Evolutionary conservation across 2,329 filamentous ascomycete genomes (phyloP).

Genomic region (Pseudogymnoascus sp.): DNA sequence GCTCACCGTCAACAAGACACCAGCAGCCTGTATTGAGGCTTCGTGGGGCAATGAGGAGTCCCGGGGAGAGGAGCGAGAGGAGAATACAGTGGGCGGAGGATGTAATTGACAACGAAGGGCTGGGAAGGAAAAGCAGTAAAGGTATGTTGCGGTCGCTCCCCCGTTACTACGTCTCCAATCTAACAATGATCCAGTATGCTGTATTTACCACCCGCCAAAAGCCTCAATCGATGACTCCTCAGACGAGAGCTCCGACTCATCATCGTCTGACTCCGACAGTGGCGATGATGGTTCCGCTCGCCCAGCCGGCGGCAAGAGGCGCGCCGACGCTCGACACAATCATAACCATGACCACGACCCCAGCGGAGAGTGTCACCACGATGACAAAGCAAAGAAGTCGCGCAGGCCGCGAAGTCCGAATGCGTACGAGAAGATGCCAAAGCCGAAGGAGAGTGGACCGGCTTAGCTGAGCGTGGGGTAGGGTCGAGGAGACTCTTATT

Average conservation of each 20-base stretch:
- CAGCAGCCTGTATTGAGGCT: conserved; percentile 24
- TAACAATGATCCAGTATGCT: conserved; percentile 63
- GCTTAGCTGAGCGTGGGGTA: not conserved
- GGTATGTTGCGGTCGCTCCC: conserved; percentile 43
- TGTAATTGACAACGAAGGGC: conserved; percentile 89
- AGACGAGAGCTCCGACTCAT: conserved; percentile 49
- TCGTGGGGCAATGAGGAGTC: conserved; percentile 20
- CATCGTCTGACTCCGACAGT: conserved; percentile 43
- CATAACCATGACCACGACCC: conserved; percentile 35
- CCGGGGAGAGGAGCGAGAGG: conserved; percentile 35
- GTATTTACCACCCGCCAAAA: conserved; percentile 88
- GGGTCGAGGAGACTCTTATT: not conserved
- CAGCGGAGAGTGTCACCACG: conserved; percentile 29
- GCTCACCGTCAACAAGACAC: not conserved
- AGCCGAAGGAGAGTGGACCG: conserved; percentile 35
- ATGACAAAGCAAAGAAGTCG: conserved; percentile 32
- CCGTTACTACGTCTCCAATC: not conserved
- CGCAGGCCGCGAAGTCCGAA: conserved; percentile 61
- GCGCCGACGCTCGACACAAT: conserved; percentile 31
- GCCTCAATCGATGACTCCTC: conserved; percentile 75
- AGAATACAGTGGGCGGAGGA: conserved; percentile 88
- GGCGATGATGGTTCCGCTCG: conserved; percentile 43
- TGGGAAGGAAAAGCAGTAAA: conserved; percentile 92
- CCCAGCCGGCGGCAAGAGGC: conserved; percentile 24
- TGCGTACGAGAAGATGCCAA: conserved; percentile 71